Percentiles rank a stretch among this genome's conserved stretches.
phyloP scores from a whole-genome alignment of 129 eudicot genomes.

The Heracleum sosnowskyi region DNA sequence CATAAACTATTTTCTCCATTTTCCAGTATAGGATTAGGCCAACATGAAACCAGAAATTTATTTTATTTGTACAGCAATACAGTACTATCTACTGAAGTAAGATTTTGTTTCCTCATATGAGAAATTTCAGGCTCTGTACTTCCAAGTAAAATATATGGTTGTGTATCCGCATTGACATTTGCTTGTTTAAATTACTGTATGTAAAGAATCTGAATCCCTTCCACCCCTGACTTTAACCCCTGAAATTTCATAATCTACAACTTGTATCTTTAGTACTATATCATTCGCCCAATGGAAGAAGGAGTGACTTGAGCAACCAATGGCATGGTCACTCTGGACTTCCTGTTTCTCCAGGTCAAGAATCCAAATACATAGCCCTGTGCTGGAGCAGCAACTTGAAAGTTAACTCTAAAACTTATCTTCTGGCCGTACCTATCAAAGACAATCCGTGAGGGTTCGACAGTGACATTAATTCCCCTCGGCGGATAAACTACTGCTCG shows the following conservation, averaged over 20 bases:
- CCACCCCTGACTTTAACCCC: neutral
- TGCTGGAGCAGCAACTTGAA: slow-evolving; percentile 49
- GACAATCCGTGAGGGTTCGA: slow-evolving; percentile 41
- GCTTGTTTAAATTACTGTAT: neutral
- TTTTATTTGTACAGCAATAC: neutral
- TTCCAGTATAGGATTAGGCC: neutral
- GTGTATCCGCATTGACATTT: slow-evolving; percentile 7
- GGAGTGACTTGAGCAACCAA: slow-evolving; percentile 43
- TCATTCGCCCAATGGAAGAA: slow-evolving; percentile 32
- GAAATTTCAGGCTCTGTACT: slow-evolving; percentile 3
- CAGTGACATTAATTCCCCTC: slow-evolving; percentile 52
- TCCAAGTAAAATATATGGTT: neutral
- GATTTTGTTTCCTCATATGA: neutral
- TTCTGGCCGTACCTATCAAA: slow-evolving; percentile 52
- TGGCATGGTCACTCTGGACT: slow-evolving; percentile 50
- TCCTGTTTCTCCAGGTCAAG: slow-evolving; percentile 59
- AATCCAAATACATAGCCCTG: slow-evolving; percentile 68
- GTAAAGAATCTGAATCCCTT: slow-evolving; percentile 13
- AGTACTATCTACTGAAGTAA: neutral
- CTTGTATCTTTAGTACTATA: slow-evolving; percentile 9
- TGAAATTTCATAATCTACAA: neutral
- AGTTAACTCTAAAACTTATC: slow-evolving; percentile 53
- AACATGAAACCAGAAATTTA: neutral
- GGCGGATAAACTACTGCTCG: slow-evolving; percentile 54
- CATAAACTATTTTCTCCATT: neutral